A percentile compares a stretch with the other conserved stretches of the same genome.
phyloP scores from a whole-genome alignment of 306 rosid genomes.

The Sicyos baderoa region DNA sequence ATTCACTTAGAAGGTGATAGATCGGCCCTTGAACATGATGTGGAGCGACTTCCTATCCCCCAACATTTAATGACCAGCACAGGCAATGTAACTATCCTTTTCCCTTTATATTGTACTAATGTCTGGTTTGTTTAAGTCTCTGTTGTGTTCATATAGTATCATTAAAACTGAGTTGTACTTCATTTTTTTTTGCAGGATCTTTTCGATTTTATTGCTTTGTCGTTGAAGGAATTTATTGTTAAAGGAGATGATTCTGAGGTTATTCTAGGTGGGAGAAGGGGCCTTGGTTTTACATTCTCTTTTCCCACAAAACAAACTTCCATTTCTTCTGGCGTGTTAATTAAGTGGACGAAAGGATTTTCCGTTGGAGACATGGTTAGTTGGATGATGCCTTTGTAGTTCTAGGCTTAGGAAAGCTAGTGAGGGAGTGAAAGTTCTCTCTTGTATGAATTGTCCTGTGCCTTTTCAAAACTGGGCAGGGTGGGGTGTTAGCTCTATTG shows the following conservation, averaged over 20 bases:
- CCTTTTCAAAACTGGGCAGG: background rate
- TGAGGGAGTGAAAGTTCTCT: slow-evolving; percentile 8
- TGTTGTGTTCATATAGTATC: background rate
- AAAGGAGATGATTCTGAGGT: slow-evolving; percentile 43
- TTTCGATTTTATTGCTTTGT: slow-evolving; percentile 73
- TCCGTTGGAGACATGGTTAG: slow-evolving; percentile 55
- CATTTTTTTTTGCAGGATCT: slow-evolving; percentile 53
- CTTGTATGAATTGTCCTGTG: background rate
- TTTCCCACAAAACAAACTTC: slow-evolving; percentile 79
- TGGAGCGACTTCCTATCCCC: slow-evolving; percentile 63
- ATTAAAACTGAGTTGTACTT: background rate
- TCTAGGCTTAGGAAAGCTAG: slow-evolving; percentile 17
- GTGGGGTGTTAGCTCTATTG: slow-evolving; percentile 1
- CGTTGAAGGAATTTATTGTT: slow-evolving; percentile 60
- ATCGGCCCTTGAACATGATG: slow-evolving; percentile 44
- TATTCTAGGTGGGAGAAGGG: slow-evolving; percentile 43
- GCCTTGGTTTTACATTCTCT: slow-evolving; percentile 90
- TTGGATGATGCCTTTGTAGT: slow-evolving; percentile 13
- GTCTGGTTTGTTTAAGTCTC: background rate
- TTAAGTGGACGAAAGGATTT: slow-evolving; percentile 91
- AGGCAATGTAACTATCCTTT: slow-evolving; percentile 48
- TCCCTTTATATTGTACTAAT: slow-evolving; percentile 11
- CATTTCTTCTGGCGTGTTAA: slow-evolving; percentile 66
- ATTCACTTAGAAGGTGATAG: slow-evolving; percentile 60
- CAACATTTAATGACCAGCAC: slow-evolving; percentile 61